Evolutionary conservation across 2,329 filamentous ascomycete genomes (phyloP).

Genomic region (Lizonia empirigonia): DNA sequence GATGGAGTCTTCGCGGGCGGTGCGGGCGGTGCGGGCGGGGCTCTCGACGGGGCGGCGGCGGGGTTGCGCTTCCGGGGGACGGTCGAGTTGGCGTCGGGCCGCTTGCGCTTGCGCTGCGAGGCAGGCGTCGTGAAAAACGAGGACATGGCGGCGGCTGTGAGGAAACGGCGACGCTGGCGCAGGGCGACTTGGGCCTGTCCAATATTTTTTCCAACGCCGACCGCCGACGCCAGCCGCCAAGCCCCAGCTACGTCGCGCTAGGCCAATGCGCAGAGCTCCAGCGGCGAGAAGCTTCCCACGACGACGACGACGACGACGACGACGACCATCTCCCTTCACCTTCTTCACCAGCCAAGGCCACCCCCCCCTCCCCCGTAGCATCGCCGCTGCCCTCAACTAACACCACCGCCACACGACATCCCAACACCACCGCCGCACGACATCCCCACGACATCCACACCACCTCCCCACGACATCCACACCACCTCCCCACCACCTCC

Average conservation of each 20-base stretch:
- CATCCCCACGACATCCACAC: constrained; percentile 1
- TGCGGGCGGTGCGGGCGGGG: constrained; percentile 51
- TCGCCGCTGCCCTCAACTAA: too few relatives aligned
- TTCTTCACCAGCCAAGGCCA: background rate
- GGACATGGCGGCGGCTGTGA: constrained; percentile 55
- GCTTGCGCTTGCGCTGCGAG: constrained; percentile 89
- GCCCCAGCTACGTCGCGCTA: constrained; percentile 25
- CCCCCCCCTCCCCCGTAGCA: background rate
- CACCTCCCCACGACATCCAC: constrained; percentile 4
- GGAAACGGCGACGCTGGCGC: constrained; percentile 14
- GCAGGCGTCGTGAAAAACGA: constrained; percentile 94
- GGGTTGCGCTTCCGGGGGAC: constrained; percentile 65
- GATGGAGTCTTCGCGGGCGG: constrained; percentile 75
- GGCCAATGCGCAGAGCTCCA: constrained; percentile 29
- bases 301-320: too few relatives aligned
- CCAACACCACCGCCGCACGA: constrained; percentile 8
- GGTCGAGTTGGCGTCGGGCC: constrained; percentile 58
- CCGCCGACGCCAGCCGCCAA: constrained; percentile 7
- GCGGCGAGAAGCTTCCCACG: constrained; percentile 22
- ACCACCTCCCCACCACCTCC: constrained; percentile 9
- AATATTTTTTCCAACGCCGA: constrained; percentile 37
- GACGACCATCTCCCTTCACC: constrained; percentile 8
- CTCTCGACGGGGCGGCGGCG: constrained; percentile 48
- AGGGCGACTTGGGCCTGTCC: background rate
- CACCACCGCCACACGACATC: constrained; percentile 1